Evolutionary conservation across 495 filamentous ascomycete genomes (phyloP).

Genomic region (Thozetella sp.): DNA sequence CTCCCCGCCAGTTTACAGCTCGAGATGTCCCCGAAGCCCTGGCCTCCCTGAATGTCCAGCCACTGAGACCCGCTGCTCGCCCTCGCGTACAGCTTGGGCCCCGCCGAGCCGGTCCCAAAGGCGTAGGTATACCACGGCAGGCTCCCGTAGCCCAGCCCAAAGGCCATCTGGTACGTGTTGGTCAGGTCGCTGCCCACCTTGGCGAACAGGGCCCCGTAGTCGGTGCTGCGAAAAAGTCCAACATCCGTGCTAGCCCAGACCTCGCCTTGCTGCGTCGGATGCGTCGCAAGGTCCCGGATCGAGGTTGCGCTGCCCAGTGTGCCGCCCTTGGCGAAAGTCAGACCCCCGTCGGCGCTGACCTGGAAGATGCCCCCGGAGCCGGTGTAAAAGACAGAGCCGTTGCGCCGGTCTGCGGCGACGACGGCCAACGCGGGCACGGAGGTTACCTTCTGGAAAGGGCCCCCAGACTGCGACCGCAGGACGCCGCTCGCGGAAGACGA

Average conservation of each 20-base stretch:
- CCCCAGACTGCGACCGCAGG: conserved; percentile 38
- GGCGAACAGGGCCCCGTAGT: conserved; percentile 49
- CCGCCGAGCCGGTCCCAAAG: conserved; percentile 44
- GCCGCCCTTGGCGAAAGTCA: conserved; percentile 38
- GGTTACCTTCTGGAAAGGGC: conserved; percentile 42
- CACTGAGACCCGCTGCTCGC: conserved; percentile 48
- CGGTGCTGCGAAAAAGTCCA: conserved; percentile 52
- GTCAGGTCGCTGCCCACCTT: conserved; percentile 32
- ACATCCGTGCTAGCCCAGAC: conserved; percentile 54
- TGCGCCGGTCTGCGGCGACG: conserved; percentile 54
- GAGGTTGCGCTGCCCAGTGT: conserved; percentile 34
- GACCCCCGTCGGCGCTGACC: conserved; percentile 42
- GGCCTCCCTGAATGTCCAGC: conserved; percentile 53
- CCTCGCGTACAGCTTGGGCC: conserved; percentile 50
- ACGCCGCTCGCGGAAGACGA: conserved; percentile 38
- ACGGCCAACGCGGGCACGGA: conserved; percentile 43
- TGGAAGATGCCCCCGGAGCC: conserved; percentile 46
- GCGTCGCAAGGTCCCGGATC: conserved; percentile 48
- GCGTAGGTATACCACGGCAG: conserved; percentile 48
- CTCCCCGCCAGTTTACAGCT: conserved; percentile 48
- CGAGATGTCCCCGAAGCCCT: conserved; percentile 53
- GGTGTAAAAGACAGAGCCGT: conserved; percentile 54
- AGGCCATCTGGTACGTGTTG: conserved; percentile 45
- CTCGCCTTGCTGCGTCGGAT: conserved; percentile 50
- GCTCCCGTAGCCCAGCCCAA: conserved; percentile 35